These are phyloP conservation scores for Lasiodiplodia sp. DNA, from an alignment of 2,329 filamentous ascomycete species.

Conservation along the genomic window DNA sequence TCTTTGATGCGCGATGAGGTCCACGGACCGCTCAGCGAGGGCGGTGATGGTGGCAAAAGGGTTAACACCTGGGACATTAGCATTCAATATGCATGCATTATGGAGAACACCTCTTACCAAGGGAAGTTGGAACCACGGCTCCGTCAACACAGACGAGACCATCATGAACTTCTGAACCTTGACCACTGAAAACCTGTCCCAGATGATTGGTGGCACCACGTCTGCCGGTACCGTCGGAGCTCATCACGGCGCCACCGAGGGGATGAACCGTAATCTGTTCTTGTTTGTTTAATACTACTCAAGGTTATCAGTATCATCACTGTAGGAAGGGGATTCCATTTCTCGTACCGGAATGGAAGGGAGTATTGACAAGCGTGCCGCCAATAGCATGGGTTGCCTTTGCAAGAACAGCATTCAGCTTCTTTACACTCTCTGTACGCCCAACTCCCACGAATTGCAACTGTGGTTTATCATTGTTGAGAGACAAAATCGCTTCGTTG, in stretches of 20 bases:
- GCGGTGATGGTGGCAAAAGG: constrained; percentile 74
- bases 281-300: not conserved
- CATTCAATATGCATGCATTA: not conserved
- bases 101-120: constrained; percentile 49
- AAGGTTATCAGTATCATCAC: not conserved
- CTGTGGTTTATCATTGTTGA: constrained; percentile 66
- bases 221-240: constrained; percentile 62
- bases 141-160: constrained; percentile 70
- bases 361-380: constrained; percentile 66
- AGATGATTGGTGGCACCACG: constrained; percentile 68
- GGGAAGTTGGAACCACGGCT: constrained; percentile 66
- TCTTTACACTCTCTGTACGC: constrained; percentile 61
- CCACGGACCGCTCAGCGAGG: constrained; percentile 69
- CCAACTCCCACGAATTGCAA: constrained; percentile 68
- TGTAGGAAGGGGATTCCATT: not conserved
- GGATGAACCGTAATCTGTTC: constrained; percentile 71
- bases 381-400: constrained; percentile 65
- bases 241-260: constrained; percentile 71
- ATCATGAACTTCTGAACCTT: constrained; percentile 58
- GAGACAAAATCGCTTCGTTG: constrained; percentile 65
- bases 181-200: constrained; percentile 66
- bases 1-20: constrained; percentile 54
- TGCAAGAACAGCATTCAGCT: constrained; percentile 60
- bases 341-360: constrained; percentile 56
- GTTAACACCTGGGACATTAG: constrained; percentile 57